These are phyloP conservation scores for Musa itinerans DNA, from an alignment of 176 grass and related monocot species.

Conservation along the genomic window DNA sequence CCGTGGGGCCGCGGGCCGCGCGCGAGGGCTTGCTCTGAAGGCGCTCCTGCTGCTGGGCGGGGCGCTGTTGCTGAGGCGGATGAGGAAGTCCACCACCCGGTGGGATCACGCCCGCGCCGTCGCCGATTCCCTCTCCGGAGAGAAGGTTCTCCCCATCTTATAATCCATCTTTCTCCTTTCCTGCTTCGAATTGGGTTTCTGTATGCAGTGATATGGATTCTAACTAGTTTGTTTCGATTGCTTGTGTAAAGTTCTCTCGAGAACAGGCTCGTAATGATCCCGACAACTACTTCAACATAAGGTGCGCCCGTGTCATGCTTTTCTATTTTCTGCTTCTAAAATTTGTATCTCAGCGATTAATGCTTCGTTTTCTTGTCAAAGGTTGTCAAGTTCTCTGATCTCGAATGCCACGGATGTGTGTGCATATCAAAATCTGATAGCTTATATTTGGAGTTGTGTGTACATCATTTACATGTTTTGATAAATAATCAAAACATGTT, in stretches of 20 bases:
- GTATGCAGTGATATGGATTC: not conserved
- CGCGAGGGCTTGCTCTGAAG: constrained; percentile 60
- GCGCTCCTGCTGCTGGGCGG: constrained; percentile 77
- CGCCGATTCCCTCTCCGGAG: constrained; percentile 70
- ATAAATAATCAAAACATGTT: not conserved
- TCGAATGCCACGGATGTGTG: no score
- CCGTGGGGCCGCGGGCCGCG: constrained; percentile 21
- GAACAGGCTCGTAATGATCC: constrained; percentile 88
- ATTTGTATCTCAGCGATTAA: not conserved
- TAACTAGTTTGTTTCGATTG: not conserved
- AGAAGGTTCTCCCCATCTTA: constrained; percentile 39
- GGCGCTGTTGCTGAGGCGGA: constrained; percentile 56
- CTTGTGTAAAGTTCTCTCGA: constrained; percentile 67
- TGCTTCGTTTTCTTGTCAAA: no score
- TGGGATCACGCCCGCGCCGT: constrained; percentile 87
- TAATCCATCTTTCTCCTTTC: not conserved
- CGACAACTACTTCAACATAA: constrained; percentile 83
- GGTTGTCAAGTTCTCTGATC: no score
- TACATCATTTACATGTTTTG: no score
- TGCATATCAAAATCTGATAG: no score
- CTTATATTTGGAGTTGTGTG: no score
- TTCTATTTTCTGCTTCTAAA: not conserved
- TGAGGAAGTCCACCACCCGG: constrained; percentile 82
- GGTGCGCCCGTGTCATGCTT: constrained; percentile 26
- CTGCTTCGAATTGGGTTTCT: not conserved